Percentiles rank a stretch among this genome's conserved stretches.
Conservation (phyloP, 495 filamentous ascomycete species). For the Astrocystis sublimbata region DNA sequence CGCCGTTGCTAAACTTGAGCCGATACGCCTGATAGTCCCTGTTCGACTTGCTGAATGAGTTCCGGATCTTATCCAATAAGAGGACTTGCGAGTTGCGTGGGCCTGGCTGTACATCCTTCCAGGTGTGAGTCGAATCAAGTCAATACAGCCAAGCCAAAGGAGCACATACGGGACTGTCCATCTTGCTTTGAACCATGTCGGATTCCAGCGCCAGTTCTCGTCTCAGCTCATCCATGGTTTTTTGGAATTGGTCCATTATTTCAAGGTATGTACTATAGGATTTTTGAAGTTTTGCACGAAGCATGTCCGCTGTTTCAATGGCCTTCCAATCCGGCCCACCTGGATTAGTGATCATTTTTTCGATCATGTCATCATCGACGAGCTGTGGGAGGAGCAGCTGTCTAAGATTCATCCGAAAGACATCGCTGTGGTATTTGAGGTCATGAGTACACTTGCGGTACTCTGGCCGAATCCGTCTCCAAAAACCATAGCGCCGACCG, state of each 20-base stretch:
- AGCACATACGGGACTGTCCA: not conserved
- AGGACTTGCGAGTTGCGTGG: not conserved
- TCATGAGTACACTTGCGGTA: not conserved
- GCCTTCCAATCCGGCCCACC: constrained; percentile 19
- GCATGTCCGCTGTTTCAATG: not conserved
- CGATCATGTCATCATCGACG: constrained; percentile 2
- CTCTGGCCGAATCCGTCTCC: not conserved
- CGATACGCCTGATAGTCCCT: not conserved
- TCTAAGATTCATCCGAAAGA: not conserved
- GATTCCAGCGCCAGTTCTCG: not conserved
- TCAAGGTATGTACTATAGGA: constrained; percentile 23
- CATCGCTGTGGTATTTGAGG: not conserved
- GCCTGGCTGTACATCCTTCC: not conserved
- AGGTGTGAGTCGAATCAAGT: not conserved
- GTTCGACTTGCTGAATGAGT: not conserved
- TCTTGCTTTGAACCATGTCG: not conserved
- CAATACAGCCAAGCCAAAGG: not conserved
- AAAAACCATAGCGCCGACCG: not conserved
- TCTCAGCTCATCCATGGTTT: constrained; percentile 1
- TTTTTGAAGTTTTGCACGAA: constrained; percentile 11
- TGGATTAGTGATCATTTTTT: constrained; percentile 13
- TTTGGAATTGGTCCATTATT: constrained; percentile 11
- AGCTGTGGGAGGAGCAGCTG: not conserved
- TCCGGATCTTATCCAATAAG: not conserved
- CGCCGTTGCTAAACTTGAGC: not conserved